A percentile compares a stretch with the other conserved stretches of the same genome.
These are phyloP conservation scores for Melaleuca alternifolia DNA, from an alignment of 345 rosid species.

Conservation along the genomic window DNA sequence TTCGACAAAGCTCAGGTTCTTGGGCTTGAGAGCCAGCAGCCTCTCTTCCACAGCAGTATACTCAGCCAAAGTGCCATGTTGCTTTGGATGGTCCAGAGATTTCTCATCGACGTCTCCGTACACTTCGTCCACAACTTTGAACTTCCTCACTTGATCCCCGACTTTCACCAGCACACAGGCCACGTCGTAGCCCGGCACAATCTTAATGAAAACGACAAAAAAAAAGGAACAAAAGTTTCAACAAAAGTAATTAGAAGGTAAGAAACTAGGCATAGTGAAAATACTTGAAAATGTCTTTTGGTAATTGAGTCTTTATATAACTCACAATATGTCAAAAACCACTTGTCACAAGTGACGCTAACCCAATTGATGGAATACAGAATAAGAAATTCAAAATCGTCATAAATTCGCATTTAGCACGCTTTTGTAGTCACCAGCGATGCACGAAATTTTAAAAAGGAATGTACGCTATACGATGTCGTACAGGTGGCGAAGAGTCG, in stretches of 20 bases:
- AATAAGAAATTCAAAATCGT: background rate
- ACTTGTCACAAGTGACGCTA: background rate
- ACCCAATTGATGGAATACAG: background rate
- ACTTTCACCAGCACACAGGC: conserved; percentile 70
- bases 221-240: background rate
- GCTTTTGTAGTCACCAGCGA: background rate
- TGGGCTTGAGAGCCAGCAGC: background rate
- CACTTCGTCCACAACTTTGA: background rate
- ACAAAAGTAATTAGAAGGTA: background rate
- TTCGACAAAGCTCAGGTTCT: conserved; percentile 24
- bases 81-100: conserved; percentile 50
- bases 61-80: conserved; percentile 68
- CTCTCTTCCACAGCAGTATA: conserved; percentile 55
- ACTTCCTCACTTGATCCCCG: conserved; percentile 46
- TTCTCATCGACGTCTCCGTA: conserved; percentile 34
- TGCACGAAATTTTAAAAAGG: background rate
- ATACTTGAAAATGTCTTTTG: background rate
- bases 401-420: background rate
- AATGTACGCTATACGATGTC: background rate
- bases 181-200: conserved; percentile 37
- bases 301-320: background rate
- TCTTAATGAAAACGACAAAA: background rate
- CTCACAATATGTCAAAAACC: background rate
- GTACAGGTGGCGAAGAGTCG: conserved; percentile 70
- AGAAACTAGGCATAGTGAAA: background rate